Percentiles rank a stretch among this genome's conserved stretches.
Evolutionary conservation across 1,284 basidiomycete genomes (phyloP).

Genomic region (Ganoderma lingzhi): DNA sequence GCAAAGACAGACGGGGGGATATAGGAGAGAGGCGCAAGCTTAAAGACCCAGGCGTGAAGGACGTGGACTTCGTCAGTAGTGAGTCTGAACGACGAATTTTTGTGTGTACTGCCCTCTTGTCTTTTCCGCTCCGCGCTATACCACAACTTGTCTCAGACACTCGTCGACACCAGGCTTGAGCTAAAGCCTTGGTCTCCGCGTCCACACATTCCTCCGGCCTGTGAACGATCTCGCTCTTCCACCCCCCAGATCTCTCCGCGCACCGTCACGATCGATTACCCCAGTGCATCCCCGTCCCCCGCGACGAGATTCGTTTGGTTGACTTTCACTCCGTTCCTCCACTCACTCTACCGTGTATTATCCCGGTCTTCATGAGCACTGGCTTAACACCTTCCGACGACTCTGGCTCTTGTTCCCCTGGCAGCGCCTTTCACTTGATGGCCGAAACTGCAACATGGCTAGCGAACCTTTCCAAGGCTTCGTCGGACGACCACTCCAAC

Average conservation of each 20-base stretch:
- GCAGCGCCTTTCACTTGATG: not conserved
- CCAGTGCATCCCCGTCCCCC: not conserved
- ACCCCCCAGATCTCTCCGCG: not conserved
- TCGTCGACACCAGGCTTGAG: no score
- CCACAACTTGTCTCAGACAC: no score
- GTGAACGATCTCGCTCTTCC: not conserved
- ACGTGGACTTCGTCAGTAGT: not conserved
- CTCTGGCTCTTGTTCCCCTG: not conserved
- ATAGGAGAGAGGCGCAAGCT: no score
- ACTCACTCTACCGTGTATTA: not conserved
- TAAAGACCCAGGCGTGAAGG: not conserved
- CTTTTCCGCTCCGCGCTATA: no score
- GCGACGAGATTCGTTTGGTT: not conserved
- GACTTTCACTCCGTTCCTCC: not conserved
- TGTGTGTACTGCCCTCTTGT: no score
- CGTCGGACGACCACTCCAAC: not conserved
- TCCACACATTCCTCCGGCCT: not conserved
- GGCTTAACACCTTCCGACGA: not conserved
- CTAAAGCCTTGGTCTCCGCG: not conserved
- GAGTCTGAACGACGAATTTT: not conserved
- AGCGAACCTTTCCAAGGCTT: not conserved
- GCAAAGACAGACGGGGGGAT: not conserved
- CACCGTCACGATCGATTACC: conserved; percentile 3
- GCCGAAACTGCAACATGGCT: not conserved
- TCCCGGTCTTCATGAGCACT: not conserved